phyloP scores from a whole-genome alignment of 257 asterid species.

The Thymus quinquecostatus region DNA sequence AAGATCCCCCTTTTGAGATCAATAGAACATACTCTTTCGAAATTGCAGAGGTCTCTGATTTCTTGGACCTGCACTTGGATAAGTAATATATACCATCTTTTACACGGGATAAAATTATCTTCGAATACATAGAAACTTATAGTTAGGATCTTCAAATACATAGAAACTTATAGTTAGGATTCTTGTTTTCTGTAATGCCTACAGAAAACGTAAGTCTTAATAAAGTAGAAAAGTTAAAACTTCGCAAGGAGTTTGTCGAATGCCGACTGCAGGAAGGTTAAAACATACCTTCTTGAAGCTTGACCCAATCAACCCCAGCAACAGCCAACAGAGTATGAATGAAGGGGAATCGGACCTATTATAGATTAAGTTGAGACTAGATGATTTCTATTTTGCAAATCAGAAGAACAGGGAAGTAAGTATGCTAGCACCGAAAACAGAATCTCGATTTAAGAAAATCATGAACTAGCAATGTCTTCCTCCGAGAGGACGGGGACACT shows the following conservation, averaged over 20 bases:
- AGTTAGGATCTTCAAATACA: slow-evolving; percentile 17
- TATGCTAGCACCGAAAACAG: slow-evolving; percentile 25
- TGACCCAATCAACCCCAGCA: slow-evolving; percentile 53
- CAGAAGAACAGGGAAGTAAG: slow-evolving; percentile 31
- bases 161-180: slow-evolving; percentile 14
- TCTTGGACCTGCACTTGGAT: slow-evolving; percentile 9
- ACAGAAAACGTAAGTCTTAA: not conserved
- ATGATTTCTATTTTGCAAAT: slow-evolving; percentile 37
- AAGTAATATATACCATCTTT: not conserved
- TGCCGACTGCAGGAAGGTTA: not conserved
- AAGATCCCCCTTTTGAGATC: not conserved
- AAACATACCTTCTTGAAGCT: slow-evolving; percentile 45
- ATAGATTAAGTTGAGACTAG: slow-evolving; percentile 45
- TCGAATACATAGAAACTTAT: not conserved
- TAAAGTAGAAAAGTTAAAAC: slow-evolving; percentile 4
- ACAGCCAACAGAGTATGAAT: slow-evolving; percentile 56
- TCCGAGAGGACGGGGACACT: slow-evolving; percentile 12
- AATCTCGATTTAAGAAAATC: slow-evolving; percentile 18
- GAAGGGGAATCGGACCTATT: slow-evolving; percentile 68
- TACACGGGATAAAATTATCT: slow-evolving; percentile 6
- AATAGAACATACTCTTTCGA: slow-evolving; percentile 12
- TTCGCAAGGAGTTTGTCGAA: not conserved
- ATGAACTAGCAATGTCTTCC: slow-evolving; percentile 21
- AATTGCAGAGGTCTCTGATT: slow-evolving; percentile 9
- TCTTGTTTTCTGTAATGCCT: not conserved